Evolutionary conservation across 176 grass and related monocot species (phyloP).

Genomic region (Echinochloa phyllopogon): DNA sequence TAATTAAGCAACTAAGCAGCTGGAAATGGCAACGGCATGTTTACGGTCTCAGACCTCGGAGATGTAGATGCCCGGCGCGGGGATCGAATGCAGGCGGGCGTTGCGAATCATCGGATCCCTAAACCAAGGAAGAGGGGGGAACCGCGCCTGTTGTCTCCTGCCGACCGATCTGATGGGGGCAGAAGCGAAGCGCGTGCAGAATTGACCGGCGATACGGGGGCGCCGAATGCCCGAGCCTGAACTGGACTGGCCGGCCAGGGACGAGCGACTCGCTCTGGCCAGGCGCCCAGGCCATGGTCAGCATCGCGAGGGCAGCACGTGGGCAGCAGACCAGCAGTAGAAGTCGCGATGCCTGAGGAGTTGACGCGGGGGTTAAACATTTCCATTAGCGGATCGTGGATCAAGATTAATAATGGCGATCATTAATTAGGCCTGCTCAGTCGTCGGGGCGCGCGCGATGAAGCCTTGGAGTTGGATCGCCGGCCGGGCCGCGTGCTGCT

Average conservation of each 20-base stretch:
- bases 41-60: not conserved
- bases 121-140: not conserved
- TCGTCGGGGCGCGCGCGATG: not conserved
- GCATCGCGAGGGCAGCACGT: constrained; percentile 4
- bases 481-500: not conserved
- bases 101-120: not conserved
- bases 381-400: constrained; percentile 5
- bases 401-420: constrained; percentile 20
- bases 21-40: no score
- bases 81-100: not conserved
- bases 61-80: not conserved
- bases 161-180: no score
- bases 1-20: no score
- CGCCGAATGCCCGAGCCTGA: no score
- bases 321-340: not conserved
- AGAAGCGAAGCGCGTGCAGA: no score
- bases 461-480: not conserved
- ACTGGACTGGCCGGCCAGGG: no score
- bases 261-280: no score
- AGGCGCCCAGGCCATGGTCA: not conserved
- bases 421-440: not conserved
- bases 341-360: not conserved
- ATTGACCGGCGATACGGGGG: not conserved
- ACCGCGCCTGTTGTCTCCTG: not conserved
- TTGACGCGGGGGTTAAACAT: constrained; percentile 15